Percentiles rank a stretch among this genome's conserved stretches.
Evolutionary conservation across 345 rosid genomes (phyloP).

Genomic region (Pelargonium nanum): DNA sequence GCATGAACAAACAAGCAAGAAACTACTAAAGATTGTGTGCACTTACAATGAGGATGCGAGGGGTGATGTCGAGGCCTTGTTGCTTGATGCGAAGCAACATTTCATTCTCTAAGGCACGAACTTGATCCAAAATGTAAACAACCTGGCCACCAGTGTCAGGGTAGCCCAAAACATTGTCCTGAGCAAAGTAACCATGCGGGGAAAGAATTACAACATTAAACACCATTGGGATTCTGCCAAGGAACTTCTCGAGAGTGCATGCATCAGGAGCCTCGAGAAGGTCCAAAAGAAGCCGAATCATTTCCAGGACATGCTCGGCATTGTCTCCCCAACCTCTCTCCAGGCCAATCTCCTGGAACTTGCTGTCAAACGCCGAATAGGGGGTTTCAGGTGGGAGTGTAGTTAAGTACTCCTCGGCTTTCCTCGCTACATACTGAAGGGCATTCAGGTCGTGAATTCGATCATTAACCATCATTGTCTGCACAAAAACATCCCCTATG

Average conservation of each 20-base stretch:
- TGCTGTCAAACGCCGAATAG: constrained; percentile 51
- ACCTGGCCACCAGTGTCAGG: constrained; percentile 99
- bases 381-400: constrained; percentile 44
- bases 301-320: constrained; percentile 68
- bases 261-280: constrained; percentile 98
- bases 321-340: constrained; percentile 96
- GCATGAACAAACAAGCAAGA: too few relatives aligned
- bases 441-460: constrained; percentile 55
- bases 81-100: constrained; percentile 86
- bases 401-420: constrained; percentile 77
- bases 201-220: constrained; percentile 89
- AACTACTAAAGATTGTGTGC: too few relatives aligned
- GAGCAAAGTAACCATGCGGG: constrained; percentile 95
- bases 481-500: constrained; percentile 17
- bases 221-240: constrained; percentile 89
- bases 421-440: constrained; percentile 63
- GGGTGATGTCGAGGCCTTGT: constrained; percentile 84
- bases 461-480: constrained; percentile 82
- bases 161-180: constrained; percentile 89
- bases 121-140: constrained; percentile 97
- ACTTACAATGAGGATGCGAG: constrained; percentile 79
- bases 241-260: constrained; percentile 82
- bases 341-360: constrained; percentile 85
- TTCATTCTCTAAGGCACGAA: constrained; percentile 83
- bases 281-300: constrained; percentile 85